Percentiles rank a stretch among this genome's conserved stretches.
Conservation (phyloP, 768 basidiomycete genomes). For the Amanita pseudoporphyria region DNA sequence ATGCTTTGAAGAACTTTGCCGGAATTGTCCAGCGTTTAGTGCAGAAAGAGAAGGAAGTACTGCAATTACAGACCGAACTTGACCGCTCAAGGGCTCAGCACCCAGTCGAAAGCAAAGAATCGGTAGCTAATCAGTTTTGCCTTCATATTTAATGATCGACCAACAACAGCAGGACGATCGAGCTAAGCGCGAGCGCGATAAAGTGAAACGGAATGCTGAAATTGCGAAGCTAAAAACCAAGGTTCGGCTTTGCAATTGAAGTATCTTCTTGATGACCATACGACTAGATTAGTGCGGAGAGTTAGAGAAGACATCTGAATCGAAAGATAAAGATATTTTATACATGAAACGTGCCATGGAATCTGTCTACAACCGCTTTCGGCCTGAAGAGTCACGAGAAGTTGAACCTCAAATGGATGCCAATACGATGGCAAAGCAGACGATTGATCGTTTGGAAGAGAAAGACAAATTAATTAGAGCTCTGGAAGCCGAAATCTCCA, state of each 20-base stretch:
- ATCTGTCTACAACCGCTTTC: slow-evolving; percentile 77
- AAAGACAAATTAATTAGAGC: slow-evolving; percentile 57
- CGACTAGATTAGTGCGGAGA: slow-evolving; percentile 37
- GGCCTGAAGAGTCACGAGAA: slow-evolving; percentile 42
- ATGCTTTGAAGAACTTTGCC: slow-evolving; percentile 32
- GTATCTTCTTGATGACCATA: not conserved
- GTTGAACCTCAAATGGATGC: slow-evolving; percentile 50
- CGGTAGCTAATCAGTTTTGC: slow-evolving; percentile 30
- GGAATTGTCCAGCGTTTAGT: slow-evolving; percentile 74
- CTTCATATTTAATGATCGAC: not conserved
- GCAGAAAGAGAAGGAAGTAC: slow-evolving; percentile 79
- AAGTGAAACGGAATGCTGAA: slow-evolving; percentile 66
- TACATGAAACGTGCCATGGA: slow-evolving; percentile 83
- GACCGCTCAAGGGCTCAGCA: slow-evolving; percentile 51
- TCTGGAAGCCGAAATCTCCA: slow-evolving; percentile 40
- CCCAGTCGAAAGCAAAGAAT: slow-evolving; percentile 46
- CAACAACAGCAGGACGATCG: slow-evolving; percentile 47
- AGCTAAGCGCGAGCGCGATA: slow-evolving; percentile 66
- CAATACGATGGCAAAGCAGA: slow-evolving; percentile 56
- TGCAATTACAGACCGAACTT: slow-evolving; percentile 63
- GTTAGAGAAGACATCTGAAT: slow-evolving; percentile 32
- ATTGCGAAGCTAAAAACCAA: slow-evolving; percentile 59
- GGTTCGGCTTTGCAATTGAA: slow-evolving; percentile 28
- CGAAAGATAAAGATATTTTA: slow-evolving; percentile 63
- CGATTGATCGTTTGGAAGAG: slow-evolving; percentile 57